Percentiles rank a stretch among this genome's conserved stretches.
These are phyloP conservation scores for Fusarium lateritium DNA, from an alignment of 2,329 filamentous ascomycete species.

Conservation along the genomic window DNA sequence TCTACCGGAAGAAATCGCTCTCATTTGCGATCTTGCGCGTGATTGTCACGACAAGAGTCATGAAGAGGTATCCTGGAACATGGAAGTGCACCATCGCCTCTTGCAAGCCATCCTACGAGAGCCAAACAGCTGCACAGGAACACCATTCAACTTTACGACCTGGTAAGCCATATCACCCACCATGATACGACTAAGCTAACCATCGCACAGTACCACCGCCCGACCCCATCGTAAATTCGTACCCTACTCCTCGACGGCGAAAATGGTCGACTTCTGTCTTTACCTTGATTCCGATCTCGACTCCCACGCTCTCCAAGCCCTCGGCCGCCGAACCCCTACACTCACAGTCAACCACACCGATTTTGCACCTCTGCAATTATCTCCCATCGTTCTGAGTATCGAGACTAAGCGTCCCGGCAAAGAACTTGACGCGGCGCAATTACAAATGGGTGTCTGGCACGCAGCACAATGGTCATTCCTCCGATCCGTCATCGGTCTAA, in stretches of 20 bases:
- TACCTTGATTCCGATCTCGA: constrained; percentile 6
- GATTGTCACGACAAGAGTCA: constrained; percentile 26
- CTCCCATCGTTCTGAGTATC: constrained; percentile 30
- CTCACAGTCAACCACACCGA: constrained; percentile 35
- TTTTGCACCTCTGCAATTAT: constrained; percentile 20
- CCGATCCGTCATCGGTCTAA: background rate
- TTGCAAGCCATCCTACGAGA: constrained; percentile 22
- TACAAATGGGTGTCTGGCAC: constrained; percentile 39
- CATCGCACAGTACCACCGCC: background rate
- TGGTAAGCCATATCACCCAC: background rate
- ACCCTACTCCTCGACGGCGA: constrained; percentile 17
- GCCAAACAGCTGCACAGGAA: background rate
- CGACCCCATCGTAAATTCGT: constrained; percentile 14
- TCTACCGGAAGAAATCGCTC: constrained; percentile 9
- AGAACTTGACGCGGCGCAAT: constrained; percentile 22
- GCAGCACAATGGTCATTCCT: constrained; percentile 36
- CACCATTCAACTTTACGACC: constrained; percentile 16
- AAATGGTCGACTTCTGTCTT: constrained; percentile 37
- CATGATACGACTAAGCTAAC: rapidly evolving
- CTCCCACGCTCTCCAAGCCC: constrained; percentile 9
- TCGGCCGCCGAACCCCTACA: constrained; percentile 23
- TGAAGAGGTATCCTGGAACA: constrained; percentile 36
- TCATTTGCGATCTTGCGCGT: constrained; percentile 14
- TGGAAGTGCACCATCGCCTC: constrained; percentile 39
- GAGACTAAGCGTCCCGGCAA: constrained; percentile 36